A percentile compares a stretch with the other conserved stretches of the same genome.
These are phyloP conservation scores for Alternaria triticimaculans DNA, from an alignment of 2,329 filamentous ascomycete species.

Conservation along the genomic window DNA sequence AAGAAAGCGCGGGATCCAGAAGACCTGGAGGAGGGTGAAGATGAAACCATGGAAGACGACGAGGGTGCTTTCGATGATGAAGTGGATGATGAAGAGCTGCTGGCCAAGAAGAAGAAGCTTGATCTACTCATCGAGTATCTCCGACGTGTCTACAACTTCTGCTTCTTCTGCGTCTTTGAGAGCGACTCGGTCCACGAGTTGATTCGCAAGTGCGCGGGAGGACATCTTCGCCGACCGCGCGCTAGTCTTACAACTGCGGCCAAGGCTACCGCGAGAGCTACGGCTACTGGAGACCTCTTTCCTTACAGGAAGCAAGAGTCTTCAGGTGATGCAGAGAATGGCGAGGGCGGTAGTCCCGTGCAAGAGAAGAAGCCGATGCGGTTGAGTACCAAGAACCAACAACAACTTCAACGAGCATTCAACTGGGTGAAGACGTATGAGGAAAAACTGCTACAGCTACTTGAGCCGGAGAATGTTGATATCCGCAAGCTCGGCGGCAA, in stretches of 20 bases:
- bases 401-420: constrained; percentile 91
- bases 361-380: constrained; percentile 75
- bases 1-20: constrained; percentile 70
- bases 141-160: constrained; percentile 96
- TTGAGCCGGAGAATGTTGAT: constrained; percentile 88
- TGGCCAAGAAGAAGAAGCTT: constrained; percentile 95
- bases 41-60: constrained; percentile 64
- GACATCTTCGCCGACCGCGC: constrained; percentile 91
- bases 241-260: constrained; percentile 83
- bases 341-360: constrained; percentile 65
- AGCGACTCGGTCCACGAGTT: constrained; percentile 97
- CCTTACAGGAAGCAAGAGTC: constrained; percentile 77
- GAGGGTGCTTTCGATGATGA: constrained; percentile 75
- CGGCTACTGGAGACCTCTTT: constrained; percentile 81
- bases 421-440: constrained; percentile 99
- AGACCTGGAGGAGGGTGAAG: constrained; percentile 79
- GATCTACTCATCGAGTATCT: constrained; percentile 96
- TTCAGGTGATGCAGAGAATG: constrained; percentile 69
- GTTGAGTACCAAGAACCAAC: constrained; percentile 77
- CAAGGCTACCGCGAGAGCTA: constrained; percentile 84
- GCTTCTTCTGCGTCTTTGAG: constrained; percentile 99
- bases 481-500: constrained; percentile 91
- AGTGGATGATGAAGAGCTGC: constrained; percentile 84
- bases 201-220: constrained; percentile 92
- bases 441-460: constrained; percentile 90